Base-by-base conservation (phyloP, 2,329 filamentous ascomycete genomes). In the Samsoniella hepiali region DNA sequence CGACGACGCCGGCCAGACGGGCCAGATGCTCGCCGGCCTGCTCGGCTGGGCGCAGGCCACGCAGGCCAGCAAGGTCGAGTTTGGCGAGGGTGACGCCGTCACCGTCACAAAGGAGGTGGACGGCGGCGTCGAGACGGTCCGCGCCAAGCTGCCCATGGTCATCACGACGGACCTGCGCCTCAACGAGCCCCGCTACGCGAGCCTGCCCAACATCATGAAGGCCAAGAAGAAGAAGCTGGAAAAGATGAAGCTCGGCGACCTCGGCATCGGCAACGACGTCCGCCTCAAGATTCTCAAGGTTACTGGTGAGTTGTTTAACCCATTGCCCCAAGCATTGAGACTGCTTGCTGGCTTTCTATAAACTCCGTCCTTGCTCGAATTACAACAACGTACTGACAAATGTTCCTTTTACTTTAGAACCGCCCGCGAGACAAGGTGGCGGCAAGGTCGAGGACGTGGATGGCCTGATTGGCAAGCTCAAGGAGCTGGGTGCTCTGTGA, bases 161-260 rank as follows among this genome's bases (percentile, higher is more conserved):
- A 91, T 99, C 70, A 99, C 95, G 66, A 97, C 95, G 66, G 95
- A 99, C 81, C 77, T 99, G 79, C 82, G 95, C 59, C 81, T 99
- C 76, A 99, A 99, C 74, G 92, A 96, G 85, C 95, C 95, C 65
- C 83, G 95, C 68, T 99, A 97, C 76, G 95, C 94, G 29, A 97
- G 88, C 77, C 77, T 99, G 85, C 94, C 93, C 58, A 98, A 98
- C 75, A 98, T 99, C 68, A 99, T 99, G 95, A 99, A 98, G 89
- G 95, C 95, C 60, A 99, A 99, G 90, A 99, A 98, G 91, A 99
- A 99, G 90, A 91, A 91, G 73, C 74, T 99, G 70, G 92, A 95
- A 72, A 98, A 97, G 89, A 90, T 92, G 84, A 91, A 85, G 68
- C 76, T 97, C 75, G 84, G 81, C 63, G 95, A 99, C 74, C 90